These are phyloP conservation scores for Juglanconis juglandina DNA, from an alignment of 2,329 filamentous ascomycete species.

Conservation along the genomic window DNA sequence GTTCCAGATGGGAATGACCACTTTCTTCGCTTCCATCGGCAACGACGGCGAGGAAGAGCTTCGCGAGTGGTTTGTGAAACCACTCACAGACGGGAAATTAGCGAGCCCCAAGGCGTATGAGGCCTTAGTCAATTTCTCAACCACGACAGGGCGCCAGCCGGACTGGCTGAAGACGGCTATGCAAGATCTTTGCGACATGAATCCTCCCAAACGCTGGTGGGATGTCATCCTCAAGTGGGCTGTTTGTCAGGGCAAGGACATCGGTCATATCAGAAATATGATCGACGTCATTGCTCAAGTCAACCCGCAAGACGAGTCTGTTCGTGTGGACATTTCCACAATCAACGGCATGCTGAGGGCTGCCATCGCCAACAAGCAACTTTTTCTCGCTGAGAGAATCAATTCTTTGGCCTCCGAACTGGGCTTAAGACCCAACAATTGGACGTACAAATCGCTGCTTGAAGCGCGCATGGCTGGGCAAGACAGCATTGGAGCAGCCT, in stretches of 20 bases:
- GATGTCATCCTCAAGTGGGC: constrained; percentile 75
- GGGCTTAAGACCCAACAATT: constrained; percentile 63
- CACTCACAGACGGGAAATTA: constrained; percentile 37
- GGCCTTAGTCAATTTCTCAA: constrained; percentile 58
- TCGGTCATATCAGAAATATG: constrained; percentile 71
- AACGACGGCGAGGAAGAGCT: constrained; percentile 58
- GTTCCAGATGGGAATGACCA: constrained; percentile 54
- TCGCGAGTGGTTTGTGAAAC: constrained; percentile 58
- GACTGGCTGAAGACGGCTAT: constrained; percentile 63
- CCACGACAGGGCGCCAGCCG: constrained; percentile 51
- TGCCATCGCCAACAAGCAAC: constrained; percentile 67
- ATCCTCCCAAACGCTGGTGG: constrained; percentile 56
- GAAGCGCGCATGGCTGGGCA: constrained; percentile 70
- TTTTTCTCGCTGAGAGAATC: constrained; percentile 70
- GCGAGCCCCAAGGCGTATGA: constrained; percentile 47
- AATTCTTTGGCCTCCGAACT: constrained; percentile 63
- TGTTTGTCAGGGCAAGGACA: constrained; percentile 64
- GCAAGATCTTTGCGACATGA: constrained; percentile 44
- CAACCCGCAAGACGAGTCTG: constrained; percentile 41
- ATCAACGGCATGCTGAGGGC: constrained; percentile 75
- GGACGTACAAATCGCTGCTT: constrained; percentile 72
- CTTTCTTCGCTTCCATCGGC: constrained; percentile 58
- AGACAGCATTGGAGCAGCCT: constrained; percentile 67
- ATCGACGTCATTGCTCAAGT: constrained; percentile 61
- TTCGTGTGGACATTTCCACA: constrained; percentile 63